These are phyloP conservation scores for Clausena lansium DNA, from an alignment of 345 rosid species.

Conservation along the genomic window DNA sequence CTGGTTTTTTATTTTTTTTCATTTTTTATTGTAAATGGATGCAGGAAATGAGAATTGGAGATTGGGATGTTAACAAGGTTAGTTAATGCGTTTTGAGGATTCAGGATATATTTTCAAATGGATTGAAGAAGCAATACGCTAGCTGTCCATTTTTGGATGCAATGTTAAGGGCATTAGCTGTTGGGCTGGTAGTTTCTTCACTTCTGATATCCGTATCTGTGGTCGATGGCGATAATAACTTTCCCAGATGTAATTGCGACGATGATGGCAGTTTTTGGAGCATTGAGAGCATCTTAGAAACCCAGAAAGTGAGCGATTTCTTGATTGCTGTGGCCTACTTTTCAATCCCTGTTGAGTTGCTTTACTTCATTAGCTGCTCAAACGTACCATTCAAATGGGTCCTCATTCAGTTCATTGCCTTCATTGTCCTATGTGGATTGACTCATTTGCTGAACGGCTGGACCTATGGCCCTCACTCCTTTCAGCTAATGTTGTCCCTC, in stretches of 20 bases:
- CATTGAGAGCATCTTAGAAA: conserved; percentile 71
- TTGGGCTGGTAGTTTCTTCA: conserved; percentile 46
- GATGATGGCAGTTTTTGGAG: conserved; percentile 84
- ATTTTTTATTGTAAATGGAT: too few species aligned
- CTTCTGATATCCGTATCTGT: conserved; percentile 37
- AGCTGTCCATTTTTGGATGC: conserved; percentile 39
- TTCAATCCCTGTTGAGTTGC: conserved; percentile 90
- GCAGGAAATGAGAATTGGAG: conserved; percentile 25
- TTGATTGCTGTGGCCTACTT: conserved; percentile 93
- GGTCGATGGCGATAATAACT: conserved; percentile 42
- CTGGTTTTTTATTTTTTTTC: conserved; percentile 5
- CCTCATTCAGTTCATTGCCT: conserved; percentile 84
- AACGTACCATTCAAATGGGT: conserved; percentile 98
- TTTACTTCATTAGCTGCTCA: conserved; percentile 94
- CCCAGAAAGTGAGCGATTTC: conserved; percentile 87
- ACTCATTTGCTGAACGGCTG: conserved; percentile 95
- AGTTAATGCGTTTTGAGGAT: conserved; percentile 11
- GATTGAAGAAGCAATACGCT: conserved; percentile 28
- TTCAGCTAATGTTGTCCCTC: conserved; percentile 83
- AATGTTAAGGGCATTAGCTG: conserved; percentile 63
- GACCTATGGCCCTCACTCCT: conserved; percentile 80
- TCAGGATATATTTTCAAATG: conserved; percentile 22
- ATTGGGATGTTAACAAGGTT: conserved; percentile 9
- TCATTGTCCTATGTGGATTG: conserved; percentile 96
- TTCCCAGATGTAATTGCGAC: conserved; percentile 76